phyloP scores from a whole-genome alignment of 768 basidiomycete genomes.

The Aureoboletus auriporus region DNA sequence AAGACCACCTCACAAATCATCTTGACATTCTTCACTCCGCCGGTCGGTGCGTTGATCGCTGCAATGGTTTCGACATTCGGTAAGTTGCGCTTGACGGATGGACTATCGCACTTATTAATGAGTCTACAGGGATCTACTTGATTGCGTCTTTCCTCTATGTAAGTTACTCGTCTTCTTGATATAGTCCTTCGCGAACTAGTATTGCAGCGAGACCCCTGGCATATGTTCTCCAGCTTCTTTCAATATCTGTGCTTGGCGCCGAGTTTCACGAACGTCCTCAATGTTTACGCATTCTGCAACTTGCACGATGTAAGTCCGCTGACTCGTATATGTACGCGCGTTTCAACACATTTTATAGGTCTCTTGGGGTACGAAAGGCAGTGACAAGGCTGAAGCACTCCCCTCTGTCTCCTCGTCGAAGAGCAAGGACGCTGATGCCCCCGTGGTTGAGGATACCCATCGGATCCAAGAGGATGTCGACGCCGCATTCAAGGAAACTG shows the following conservation, averaged over 20 bases:
- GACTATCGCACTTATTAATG: constrained; percentile 6
- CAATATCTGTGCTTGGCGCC: constrained; percentile 90
- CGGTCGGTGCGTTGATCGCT: constrained; percentile 77
- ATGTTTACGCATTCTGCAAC: constrained; percentile 97
- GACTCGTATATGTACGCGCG: background rate
- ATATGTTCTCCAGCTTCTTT: constrained; percentile 91
- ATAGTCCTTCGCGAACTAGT: constrained; percentile 3
- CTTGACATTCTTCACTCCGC: constrained; percentile 62
- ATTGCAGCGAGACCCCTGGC: constrained; percentile 91
- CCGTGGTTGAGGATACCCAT: constrained; percentile 83
- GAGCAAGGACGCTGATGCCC: constrained; percentile 64
- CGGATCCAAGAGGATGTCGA: constrained; percentile 87
- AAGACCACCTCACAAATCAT: constrained; percentile 51
- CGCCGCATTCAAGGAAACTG: constrained; percentile 86
- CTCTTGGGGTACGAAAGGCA: constrained; percentile 94
- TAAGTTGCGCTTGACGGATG: constrained; percentile 23
- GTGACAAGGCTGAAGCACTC: constrained; percentile 89
- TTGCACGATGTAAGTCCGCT: constrained; percentile 68
- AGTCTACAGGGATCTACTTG: constrained; percentile 65
- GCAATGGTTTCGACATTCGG: constrained; percentile 89
- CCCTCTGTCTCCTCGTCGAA: constrained; percentile 88
- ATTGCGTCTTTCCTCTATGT: constrained; percentile 83
- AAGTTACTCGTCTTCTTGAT: constrained; percentile 28
- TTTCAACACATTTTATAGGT: constrained; percentile 40
- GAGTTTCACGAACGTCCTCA: constrained; percentile 91